Percentiles rank a stretch among this genome's conserved stretches.
Conservation (phyloP, 352 stramenopile genomes). For the Peronospora belbahrii region DNA sequence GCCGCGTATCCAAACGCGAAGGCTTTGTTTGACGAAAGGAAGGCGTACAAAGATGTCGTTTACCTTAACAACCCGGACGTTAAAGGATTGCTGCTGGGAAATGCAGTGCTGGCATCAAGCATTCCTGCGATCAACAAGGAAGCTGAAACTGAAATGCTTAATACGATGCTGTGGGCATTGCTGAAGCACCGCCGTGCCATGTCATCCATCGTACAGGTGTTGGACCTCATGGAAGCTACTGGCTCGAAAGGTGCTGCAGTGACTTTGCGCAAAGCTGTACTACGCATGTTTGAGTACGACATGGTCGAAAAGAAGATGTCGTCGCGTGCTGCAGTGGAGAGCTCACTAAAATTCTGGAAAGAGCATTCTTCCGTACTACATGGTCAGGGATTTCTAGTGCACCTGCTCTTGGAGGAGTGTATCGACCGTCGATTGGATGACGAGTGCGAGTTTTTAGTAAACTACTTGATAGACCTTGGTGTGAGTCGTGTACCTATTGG, state of each 20-base stretch:
- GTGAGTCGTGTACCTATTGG: conserved; percentile 21
- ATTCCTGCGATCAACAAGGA: conserved; percentile 15
- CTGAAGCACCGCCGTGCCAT: conserved; percentile 31
- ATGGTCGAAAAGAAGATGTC: conserved; percentile 18
- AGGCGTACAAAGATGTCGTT: conserved; percentile 15
- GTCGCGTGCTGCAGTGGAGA: conserved; percentile 19
- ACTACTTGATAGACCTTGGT: conserved; percentile 21
- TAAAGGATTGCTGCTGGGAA: conserved; percentile 6
- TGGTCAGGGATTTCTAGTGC: conserved; percentile 38
- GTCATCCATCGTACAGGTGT: conserved; percentile 27
- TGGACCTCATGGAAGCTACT: conserved; percentile 36
- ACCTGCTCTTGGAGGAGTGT: conserved; percentile 36
- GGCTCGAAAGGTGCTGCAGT: conserved; percentile 22
- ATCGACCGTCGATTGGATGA: conserved; percentile 23
- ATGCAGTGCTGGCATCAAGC: conserved; percentile 5
- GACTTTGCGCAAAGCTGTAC: conserved; percentile 29
- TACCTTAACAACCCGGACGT: conserved; percentile 9
- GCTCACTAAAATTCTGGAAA: conserved; percentile 33
- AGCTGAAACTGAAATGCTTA: conserved; percentile 27
- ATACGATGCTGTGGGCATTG: conserved; percentile 49
- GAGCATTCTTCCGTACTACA: conserved; percentile 25
- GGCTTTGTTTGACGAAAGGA: conserved; percentile 13
- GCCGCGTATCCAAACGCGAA: conserved; percentile 13
- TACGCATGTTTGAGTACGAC: conserved; percentile 25
- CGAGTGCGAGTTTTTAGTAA: conserved; percentile 27